Base-by-base conservation (phyloP, 768 basidiomycete genomes). In the Psilocybe cyanescens region DNA sequence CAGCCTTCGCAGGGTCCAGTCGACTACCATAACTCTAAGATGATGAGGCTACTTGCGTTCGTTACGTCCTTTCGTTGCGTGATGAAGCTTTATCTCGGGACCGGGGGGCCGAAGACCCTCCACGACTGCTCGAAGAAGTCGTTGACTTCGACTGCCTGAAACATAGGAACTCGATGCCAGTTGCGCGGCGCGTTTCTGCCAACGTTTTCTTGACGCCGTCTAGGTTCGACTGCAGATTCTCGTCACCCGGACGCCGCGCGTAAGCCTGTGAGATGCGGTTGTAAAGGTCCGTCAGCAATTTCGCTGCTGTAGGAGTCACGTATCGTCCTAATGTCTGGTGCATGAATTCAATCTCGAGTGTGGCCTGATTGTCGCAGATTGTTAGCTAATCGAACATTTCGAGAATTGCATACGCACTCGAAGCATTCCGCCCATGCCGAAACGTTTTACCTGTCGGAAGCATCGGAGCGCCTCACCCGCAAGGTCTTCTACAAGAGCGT, bases 401-500 rank as follows among this genome's bases (percentile, higher is more conserved):
- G 35, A 16, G 47, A 16, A 19, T 48, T 1, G n/a, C 4, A 41
- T 35, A 81, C 90, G 61, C 72, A 97, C 96, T 51, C 94, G 87
- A 47, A 99, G 83, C 97, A 99, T 99, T 8, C 97, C 97, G 31
- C 97, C 97, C 90, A 98, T 97, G 16, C 96, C 95, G 70, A 97
- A 98, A 52, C 89, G 84, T 69, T 89, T 90, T 45, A 99, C 88
- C 74, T 95, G 89, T 67, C 85, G 85, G 84, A 99, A 96, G 74
- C 89, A 92, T 12, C 81, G 83, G 57, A 98, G 79, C 0, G 95
- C 91, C 68, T 95, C 94, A 8, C 86, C 82, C 12, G 95, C 91
- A 16, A 97, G 78, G 60, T 91, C 89, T 62, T 94, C 90, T 12
- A 96, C 90, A 14, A 98, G 82, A 16, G 88, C 81, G 60, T 87